phyloP scores from a whole-genome alignment of 2,329 filamentous ascomycete genomes.

The Nakataea oryzae region DNA sequence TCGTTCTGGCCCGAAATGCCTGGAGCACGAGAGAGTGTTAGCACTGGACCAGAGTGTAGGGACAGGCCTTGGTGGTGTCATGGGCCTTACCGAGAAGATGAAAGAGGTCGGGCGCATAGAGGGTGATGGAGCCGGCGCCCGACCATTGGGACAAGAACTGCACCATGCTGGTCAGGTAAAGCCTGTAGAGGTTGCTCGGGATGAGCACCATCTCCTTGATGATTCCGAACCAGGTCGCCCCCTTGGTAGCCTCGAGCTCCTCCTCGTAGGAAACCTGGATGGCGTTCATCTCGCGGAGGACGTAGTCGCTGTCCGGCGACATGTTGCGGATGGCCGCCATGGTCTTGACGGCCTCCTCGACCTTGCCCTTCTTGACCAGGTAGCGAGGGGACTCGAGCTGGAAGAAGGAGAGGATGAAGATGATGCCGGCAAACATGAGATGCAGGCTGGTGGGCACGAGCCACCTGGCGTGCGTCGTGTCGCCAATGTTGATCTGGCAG shows the following conservation, averaged over 20 bases:
- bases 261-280: conserved; percentile 58
- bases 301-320: conserved; percentile 46
- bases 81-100: conserved; percentile 44
- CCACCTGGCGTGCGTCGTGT: conserved; percentile 38
- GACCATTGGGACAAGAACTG: conserved; percentile 68
- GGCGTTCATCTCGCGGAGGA: conserved; percentile 48
- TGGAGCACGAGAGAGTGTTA: not conserved
- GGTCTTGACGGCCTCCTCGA: conserved; percentile 44
- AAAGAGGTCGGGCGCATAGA: conserved; percentile 69
- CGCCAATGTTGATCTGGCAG: conserved; percentile 35
- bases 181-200: conserved; percentile 60
- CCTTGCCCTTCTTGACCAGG: conserved; percentile 53
- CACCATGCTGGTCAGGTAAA: conserved; percentile 57
- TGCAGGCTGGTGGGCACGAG: conserved; percentile 62
- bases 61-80: no score
- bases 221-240: conserved; percentile 52
- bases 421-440: conserved; percentile 66
- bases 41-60: no score
- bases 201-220: conserved; percentile 59
- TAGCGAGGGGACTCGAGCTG: conserved; percentile 62
- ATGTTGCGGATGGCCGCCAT: conserved; percentile 51
- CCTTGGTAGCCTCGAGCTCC: conserved; percentile 61
- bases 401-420: conserved; percentile 59
- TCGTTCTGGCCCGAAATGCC: conserved; percentile 56
- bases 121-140: conserved; percentile 62